Evolutionary conservation across 345 rosid species (phyloP).

Genomic region (Trapa bicornis): DNA sequence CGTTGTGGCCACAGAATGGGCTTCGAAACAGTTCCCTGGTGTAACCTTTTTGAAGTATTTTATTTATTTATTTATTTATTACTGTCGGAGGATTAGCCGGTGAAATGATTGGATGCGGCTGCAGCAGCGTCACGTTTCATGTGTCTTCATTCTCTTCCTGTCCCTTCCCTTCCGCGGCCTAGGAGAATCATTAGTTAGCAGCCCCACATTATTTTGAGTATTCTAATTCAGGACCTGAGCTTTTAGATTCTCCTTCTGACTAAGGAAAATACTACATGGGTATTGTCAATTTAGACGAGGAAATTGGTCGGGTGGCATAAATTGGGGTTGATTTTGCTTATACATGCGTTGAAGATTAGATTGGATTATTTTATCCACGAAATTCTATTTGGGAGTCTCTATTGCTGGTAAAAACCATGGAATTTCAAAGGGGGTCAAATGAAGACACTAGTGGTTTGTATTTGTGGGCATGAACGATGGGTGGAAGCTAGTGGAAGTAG

Average conservation of each 20-base stretch:
- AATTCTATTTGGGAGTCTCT: background rate
- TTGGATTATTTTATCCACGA: too few relatives aligned
- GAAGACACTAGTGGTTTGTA: too few relatives aligned
- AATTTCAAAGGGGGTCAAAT: background rate
- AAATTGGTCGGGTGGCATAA: too few relatives aligned
- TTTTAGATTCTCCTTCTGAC: too few relatives aligned
- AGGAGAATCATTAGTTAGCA: background rate
- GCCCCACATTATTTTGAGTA: background rate
- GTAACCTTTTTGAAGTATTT: background rate
- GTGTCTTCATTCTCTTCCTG: background rate
- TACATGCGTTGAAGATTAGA: too few relatives aligned
- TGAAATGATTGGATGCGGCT: background rate
- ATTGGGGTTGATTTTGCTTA: too few relatives aligned
- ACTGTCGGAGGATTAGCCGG: background rate
- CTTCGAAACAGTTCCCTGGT: background rate
- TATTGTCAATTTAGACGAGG: too few relatives aligned
- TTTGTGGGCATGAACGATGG: background rate
- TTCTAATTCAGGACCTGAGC: background rate
- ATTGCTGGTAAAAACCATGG: background rate
- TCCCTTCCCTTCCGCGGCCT: background rate
- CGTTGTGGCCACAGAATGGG: background rate
- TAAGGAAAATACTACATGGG: background rate
- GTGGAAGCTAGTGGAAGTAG: background rate
- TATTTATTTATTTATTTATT: too few relatives aligned
- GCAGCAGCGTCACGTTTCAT: background rate